Evolutionary conservation across 352 stramenopile species (phyloP).

Genomic region (Phytophthora fragariaefolia): DNA sequence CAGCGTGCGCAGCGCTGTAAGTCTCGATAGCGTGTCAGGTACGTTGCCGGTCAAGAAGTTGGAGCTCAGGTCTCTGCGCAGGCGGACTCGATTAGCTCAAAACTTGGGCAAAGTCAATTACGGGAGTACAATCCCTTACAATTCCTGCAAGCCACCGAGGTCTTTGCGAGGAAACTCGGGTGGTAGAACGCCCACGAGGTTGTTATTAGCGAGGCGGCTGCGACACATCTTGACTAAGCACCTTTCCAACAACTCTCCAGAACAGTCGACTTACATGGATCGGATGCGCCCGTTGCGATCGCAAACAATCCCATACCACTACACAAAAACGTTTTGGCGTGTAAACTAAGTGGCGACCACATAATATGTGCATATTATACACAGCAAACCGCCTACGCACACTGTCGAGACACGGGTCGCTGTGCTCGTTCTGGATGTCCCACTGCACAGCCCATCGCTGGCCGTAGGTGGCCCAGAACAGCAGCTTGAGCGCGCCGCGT

Average conservation of each 20-base stretch:
- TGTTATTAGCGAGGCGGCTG: conserved; percentile 63
- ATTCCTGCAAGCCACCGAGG: conserved; percentile 59
- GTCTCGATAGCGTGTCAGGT: conserved; percentile 48
- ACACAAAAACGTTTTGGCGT: background rate
- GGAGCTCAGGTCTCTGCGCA: conserved; percentile 64
- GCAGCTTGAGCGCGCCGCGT: conserved; percentile 64
- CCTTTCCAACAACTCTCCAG: background rate
- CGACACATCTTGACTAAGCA: background rate
- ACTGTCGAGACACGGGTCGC: conserved; percentile 64
- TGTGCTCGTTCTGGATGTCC: conserved; percentile 72
- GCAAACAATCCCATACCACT: conserved; percentile 78
- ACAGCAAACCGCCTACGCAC: conserved; percentile 21
- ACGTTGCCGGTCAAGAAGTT: conserved; percentile 69
- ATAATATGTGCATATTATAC: too few relatives aligned
- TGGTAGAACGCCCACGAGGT: conserved; percentile 66
- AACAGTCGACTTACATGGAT: conserved; percentile 47
- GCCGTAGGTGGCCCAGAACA: conserved; percentile 72
- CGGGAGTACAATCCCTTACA: conserved; percentile 39
- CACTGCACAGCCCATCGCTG: conserved; percentile 54
- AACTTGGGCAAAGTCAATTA: background rate
- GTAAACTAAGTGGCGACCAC: background rate
- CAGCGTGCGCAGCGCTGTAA: conserved; percentile 50
- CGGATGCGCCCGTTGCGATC: conserved; percentile 57
- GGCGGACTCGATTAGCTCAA: background rate
- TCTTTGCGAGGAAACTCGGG: conserved; percentile 54